Evolutionary conservation across 2,329 filamentous ascomycete species (phyloP).

Genomic region (Ceratocystis eucalypticola): DNA sequence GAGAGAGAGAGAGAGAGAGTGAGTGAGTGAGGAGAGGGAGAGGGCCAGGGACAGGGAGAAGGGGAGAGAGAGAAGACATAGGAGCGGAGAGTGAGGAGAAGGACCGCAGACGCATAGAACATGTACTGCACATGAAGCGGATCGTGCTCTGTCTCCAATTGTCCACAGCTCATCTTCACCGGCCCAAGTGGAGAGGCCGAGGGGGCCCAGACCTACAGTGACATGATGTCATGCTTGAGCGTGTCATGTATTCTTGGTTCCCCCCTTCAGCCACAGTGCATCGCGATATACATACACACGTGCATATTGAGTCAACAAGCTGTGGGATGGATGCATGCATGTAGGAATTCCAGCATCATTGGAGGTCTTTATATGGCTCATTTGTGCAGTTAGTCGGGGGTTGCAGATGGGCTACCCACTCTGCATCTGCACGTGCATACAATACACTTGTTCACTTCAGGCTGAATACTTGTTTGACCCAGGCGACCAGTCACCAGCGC

Average conservation of each 20-base stretch:
- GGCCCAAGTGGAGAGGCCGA: background rate
- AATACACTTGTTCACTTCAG: background rate
- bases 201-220: background rate
- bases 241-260: background rate
- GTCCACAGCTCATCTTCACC: background rate
- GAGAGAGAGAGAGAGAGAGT: background rate
- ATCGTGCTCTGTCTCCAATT: background rate
- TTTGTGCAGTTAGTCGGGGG: background rate
- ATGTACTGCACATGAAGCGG: background rate
- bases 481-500: background rate
- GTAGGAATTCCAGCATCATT: background rate
- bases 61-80: background rate
- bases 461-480: background rate
- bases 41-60: background rate
- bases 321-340: background rate
- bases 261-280: background rate
- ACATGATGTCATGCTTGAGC: background rate
- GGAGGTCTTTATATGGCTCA: background rate
- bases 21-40: background rate
- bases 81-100: background rate
- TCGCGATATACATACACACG: background rate
- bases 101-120: background rate
- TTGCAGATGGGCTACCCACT: background rate
- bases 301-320: background rate
- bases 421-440: constrained; percentile 2